Base-by-base conservation (phyloP, 768 basidiomycete species). In the Trametes meyenii region DNA sequence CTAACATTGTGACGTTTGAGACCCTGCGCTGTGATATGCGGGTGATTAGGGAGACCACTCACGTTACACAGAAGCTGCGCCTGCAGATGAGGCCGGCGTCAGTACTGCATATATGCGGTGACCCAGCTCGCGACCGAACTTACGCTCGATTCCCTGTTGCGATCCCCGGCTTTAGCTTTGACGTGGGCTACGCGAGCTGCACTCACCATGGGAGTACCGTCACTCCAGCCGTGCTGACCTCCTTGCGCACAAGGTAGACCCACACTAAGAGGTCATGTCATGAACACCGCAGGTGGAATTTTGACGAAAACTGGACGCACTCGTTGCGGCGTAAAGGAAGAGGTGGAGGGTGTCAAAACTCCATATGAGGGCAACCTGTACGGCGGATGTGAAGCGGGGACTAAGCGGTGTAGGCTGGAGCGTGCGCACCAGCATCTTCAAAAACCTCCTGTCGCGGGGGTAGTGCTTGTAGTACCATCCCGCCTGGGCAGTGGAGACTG, bases 401-500 rank as follows among this genome's bases (percentile, higher is more conserved):
- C 7, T 17, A 23, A 14, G 3, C 2, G 26, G 10, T 1, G 4
- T 43, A 24, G 14, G 45, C 35, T n/a, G 1, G 23, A 21, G 13
- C 4, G 46, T 16, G 23, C 55, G 14, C 16, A 62, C 61, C 17
- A 62, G 48, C 35, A 40, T 39, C 26, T 52, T 56, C 42, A 62
- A 24, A 45, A 50, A 63, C 14, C 38, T 54, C 51, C 61, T 35
- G 49, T 63, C 61, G 6, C 23, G 44, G 11, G 61, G 61, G 16
- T 63, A 63, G 6, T 53, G 55, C 51, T 21, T 58, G 61, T 53
- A 58, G 39, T 63, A 63, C 61, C 61, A 63, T 19, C 35, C 19
- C 8, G 38, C 54, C 24, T 61, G 60, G 1, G 46, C 53, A 24
- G 53, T 55, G 14, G 60, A 40, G 24, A 61, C 60, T 61, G 21